Evolutionary conservation across 2,329 filamentous ascomycete genomes (phyloP).

Genomic region (Ciborinia camelliae): DNA sequence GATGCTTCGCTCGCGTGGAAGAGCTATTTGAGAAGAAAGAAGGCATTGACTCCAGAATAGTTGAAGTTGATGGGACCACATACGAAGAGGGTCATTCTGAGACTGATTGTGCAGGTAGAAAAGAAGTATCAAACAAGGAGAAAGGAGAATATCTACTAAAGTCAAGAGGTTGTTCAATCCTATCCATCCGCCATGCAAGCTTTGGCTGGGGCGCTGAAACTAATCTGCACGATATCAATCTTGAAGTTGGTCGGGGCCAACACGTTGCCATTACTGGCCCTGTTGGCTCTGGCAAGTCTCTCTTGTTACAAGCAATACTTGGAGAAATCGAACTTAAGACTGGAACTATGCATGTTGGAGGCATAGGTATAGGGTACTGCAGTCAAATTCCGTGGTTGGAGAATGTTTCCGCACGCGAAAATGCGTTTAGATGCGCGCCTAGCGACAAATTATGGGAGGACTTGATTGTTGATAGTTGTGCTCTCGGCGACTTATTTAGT

Average conservation of each 20-base stretch:
- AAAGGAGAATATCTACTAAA: not conserved
- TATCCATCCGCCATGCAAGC: not conserved
- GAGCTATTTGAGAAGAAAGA: not conserved
- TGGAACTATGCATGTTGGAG: slow-evolving; percentile 26
- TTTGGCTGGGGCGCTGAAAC: not conserved
- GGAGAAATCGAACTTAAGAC: slow-evolving; percentile 32
- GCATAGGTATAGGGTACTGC: slow-evolving; percentile 40
- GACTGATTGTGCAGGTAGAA: not conserved
- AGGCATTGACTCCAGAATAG: not conserved
- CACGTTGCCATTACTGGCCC: not conserved
- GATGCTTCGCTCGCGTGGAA: not conserved
- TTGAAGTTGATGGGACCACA: not conserved
- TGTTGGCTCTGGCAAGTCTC: slow-evolving; percentile 38
- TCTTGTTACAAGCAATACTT: slow-evolving; percentile 37
- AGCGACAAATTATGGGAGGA: not conserved
- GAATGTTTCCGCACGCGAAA: slow-evolving; percentile 39
- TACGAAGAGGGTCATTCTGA: not conserved
- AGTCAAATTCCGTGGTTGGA: slow-evolving; percentile 45
- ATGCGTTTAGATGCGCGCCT: not conserved
- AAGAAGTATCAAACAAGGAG: not conserved
- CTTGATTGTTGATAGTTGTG: not conserved
- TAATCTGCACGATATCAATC: not conserved
- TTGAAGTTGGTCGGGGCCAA: not conserved
- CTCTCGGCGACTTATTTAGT: slow-evolving; percentile 22
- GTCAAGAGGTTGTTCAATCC: not conserved